These are phyloP conservation scores for Neurospora sp. DNA, from an alignment of 495 filamentous ascomycete genomes.

Conservation along the genomic window DNA sequence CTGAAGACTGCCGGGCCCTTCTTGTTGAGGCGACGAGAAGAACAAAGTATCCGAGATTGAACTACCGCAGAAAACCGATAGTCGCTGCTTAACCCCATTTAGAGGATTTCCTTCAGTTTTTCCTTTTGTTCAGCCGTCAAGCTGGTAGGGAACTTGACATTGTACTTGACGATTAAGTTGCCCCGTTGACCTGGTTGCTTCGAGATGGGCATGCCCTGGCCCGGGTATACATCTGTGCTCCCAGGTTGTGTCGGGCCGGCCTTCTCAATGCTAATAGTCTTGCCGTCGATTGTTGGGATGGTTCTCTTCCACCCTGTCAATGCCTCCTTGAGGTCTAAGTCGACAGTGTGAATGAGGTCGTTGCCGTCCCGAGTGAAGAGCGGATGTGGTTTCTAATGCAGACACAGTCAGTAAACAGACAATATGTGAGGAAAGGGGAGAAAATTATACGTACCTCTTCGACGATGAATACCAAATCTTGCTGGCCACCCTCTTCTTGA, in stretches of 20 bases:
- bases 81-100: constrained; percentile 1
- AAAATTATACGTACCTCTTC: constrained; percentile 59
- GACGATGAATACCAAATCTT: constrained; percentile 90
- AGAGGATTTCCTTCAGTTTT: constrained; percentile 66
- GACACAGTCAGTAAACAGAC: neutral
- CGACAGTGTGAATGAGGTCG: constrained; percentile 65
- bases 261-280: constrained; percentile 63
- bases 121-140: constrained; percentile 69
- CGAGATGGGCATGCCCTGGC: constrained; percentile 81
- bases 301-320: constrained; percentile 88
- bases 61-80: too few relatives aligned
- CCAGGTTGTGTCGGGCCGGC: constrained; percentile 78
- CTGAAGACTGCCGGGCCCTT: neutral
- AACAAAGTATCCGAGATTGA: neutral
- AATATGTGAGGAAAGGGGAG: neutral
- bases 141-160: constrained; percentile 77
- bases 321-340: constrained; percentile 89
- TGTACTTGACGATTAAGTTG: constrained; percentile 80
- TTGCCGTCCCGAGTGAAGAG: constrained; percentile 78
- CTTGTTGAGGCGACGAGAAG: neutral
- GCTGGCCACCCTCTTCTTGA: constrained; percentile 92
- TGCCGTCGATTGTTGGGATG: constrained; percentile 87
- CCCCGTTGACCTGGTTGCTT: constrained; percentile 79
- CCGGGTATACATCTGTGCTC: constrained; percentile 68
- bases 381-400: constrained; percentile 65